Evolutionary conservation across 2,329 filamentous ascomycete species (phyloP), one percentile per base, ranked within the genome.

Genomic region (Ophiosphaerella korrae): DNA sequence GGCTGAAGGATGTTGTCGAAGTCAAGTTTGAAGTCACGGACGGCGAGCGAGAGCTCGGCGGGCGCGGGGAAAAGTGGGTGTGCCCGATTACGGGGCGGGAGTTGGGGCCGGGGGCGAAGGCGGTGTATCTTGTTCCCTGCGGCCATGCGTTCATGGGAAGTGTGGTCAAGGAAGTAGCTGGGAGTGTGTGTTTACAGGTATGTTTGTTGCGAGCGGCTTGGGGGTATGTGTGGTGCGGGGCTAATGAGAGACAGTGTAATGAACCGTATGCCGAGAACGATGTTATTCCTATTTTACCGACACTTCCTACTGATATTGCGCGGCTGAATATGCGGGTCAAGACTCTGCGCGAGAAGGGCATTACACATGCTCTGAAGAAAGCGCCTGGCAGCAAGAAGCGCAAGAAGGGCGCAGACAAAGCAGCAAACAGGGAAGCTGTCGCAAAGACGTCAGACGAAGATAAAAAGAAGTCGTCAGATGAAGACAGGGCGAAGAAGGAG

Each of bases 131-230:
- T 2, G 90, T 97, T 4, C 94, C 94, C 0, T 99, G 94, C 66
- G 95, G 94, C 0, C 95, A 99, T 78, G 92, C 90, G 0, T 97
- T 97, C 74, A 88, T 90, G 0, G 92, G 95, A 54, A 85, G 86
- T 45, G 91, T 92, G 7, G 87, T 97, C 59, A 89, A 87, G 60
- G 89, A 94, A 74, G 85, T 95, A n/a, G 80, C 80, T 21, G 81
- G 77, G 2, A 87, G 89, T 57, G 80, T 77, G 57, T 88, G 85
- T 61, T 68, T 85, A 54, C 76, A 81, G 74, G 81, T 82, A 64
- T 47, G 77, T 63, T n/a, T 18, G 13, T 12, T n/a, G 4, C 21
- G 13, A 1, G 21, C 21, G 14, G 3, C 3, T 26, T 24, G 11
- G 14, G 7, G 21, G 14, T 5, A 24, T 5, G 7, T 31, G 11